Evolutionary conservation across 2,329 filamentous ascomycete species (phyloP).

Genomic region (Xylariaceae sp.): DNA sequence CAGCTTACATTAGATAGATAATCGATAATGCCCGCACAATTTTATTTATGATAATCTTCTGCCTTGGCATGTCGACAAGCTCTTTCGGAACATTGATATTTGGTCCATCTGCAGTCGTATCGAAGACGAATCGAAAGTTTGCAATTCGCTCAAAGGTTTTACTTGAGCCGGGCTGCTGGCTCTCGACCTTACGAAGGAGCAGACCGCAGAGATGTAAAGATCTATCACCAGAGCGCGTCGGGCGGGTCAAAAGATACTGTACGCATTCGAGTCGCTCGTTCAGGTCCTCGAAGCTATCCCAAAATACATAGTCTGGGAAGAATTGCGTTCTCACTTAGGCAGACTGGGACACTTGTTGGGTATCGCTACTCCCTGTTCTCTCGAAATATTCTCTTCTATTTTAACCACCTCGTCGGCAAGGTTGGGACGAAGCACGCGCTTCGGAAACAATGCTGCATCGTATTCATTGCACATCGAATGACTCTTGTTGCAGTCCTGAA

Average conservation of each 20-base stretch:
- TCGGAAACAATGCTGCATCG: neutral
- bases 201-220: neutral
- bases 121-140: neutral
- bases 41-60: neutral
- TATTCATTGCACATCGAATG: neutral
- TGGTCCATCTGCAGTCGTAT: neutral
- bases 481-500: neutral
- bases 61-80: neutral
- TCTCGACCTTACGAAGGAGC: neutral
- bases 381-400: neutral
- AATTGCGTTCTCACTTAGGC: neutral
- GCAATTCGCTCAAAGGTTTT: neutral
- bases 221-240: neutral
- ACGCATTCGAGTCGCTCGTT: neutral
- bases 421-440: neutral
- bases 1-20: too few species aligned
- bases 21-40: too few species aligned
- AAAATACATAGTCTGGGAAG: neutral
- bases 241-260: neutral
- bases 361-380: neutral
- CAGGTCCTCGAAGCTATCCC: neutral
- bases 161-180: neutral
- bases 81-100: neutral
- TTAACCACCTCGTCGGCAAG: neutral
- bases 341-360: neutral